Evolutionary conservation across 495 filamentous ascomycete genomes (phyloP), one percentile per base, ranked within the genome.

Genomic region (Mytilinidion resinicola): DNA sequence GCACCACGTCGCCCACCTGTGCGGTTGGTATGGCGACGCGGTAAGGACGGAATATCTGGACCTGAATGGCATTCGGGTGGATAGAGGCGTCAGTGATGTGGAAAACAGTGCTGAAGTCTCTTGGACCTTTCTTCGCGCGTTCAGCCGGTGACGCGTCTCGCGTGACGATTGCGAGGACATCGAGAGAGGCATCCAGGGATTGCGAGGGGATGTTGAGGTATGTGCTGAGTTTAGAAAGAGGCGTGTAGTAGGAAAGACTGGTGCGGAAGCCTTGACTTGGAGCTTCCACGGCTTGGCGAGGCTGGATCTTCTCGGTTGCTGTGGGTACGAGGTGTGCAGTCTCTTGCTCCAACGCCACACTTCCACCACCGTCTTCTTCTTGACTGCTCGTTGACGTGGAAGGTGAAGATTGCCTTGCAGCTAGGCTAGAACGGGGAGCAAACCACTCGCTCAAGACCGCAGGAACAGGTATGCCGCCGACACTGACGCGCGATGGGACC

Each of bases 1-100:
- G 70, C 19, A 96, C 76, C 2, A 85, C 82, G 61, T 93, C 86
- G 8, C 93, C 93, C 14, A 79, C 77, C 3, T 76, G 73, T 21
- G 89, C 75, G 5, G 77, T 66, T 0, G 93, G 93, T 1, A 97
- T 74, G 0, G 83, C 80, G 11, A 80, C 78, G 62, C 84, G 85
- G 66, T 85, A 83, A 0, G 89, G 85, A 5, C 89, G 81, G 69
- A 88, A 88, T 14, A 96, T 75, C 56, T 87, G 83, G 0, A 89
- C 88, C 8, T 75, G 56, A 5, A 60, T 57, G 7, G 53, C 9
- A 8, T 44, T 17, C 0, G 65, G 61, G 36, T 20, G 68, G 39
- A 38, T 60, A 56, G 81, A 79, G 15, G 80, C 79, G 68, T 95
- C 90, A 0, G 85, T 86, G 53, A 95, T 74, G 38, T 80, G 78